Percentiles rank a stretch among this genome's conserved stretches.
Evolutionary conservation across 441 rosid species (phyloP).

Genomic region (Geranium incanum): DNA sequence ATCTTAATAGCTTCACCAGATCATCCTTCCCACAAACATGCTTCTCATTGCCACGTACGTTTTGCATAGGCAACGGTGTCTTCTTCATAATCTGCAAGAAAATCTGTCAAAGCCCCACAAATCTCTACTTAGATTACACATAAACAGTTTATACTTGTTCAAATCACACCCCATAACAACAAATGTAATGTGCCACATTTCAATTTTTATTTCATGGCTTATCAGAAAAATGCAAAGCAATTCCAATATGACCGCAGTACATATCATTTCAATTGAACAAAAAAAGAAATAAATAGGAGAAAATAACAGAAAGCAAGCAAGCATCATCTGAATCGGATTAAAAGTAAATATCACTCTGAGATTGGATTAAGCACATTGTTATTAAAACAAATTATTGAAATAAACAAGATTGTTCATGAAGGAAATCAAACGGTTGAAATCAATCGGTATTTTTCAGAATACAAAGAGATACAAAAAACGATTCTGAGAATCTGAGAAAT

Average conservation of each 20-base stretch:
- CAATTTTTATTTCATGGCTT: not conserved
- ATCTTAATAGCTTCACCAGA: constrained; percentile 72
- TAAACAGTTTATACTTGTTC: not conserved
- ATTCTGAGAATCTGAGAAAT: not conserved
- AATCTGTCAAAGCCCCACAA: constrained; percentile 1
- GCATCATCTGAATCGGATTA: not conserved
- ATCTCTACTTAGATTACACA: not conserved
- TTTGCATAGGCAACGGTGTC: constrained; percentile 57
- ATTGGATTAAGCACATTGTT: not conserved
- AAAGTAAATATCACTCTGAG: not conserved
- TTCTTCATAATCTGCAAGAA: constrained; percentile 45
- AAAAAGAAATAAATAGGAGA: not conserved
- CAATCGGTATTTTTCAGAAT: not conserved
- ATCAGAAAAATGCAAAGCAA: constrained; percentile 1
- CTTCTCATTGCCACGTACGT: constrained; percentile 30
- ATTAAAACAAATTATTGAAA: not conserved
- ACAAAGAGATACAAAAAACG: no score
- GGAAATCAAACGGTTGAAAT: not conserved
- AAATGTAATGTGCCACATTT: not conserved
- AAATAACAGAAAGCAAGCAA: not conserved
- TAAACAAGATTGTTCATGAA: not conserved
- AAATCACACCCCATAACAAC: not conserved
- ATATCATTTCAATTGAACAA: not conserved
- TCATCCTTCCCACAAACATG: constrained; percentile 47
- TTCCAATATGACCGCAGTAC: not conserved